Evolutionary conservation across 257 asterid genomes (phyloP).

Genomic region (Penstemon barbatus): DNA sequence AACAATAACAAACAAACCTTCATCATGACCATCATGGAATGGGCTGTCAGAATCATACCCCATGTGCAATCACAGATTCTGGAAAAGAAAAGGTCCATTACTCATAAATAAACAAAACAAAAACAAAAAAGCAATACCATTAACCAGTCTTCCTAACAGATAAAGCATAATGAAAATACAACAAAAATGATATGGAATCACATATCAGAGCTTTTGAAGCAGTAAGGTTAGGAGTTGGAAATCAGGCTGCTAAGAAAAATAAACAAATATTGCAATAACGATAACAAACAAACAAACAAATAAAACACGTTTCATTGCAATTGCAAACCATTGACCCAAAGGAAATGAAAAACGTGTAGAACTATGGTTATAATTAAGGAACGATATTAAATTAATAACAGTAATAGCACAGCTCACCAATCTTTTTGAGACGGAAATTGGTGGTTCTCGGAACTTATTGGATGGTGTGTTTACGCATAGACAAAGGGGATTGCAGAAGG

Average conservation of each 20-base stretch:
- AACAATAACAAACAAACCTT: slow-evolving; percentile 8
- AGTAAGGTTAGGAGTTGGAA: background rate
- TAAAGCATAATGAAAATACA: background rate
- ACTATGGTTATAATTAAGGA: too few relatives aligned
- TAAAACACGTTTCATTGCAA: too few relatives aligned
- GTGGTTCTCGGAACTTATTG: too few relatives aligned
- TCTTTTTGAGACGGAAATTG: too few relatives aligned
- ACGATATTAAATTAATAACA: too few relatives aligned
- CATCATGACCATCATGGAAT: slow-evolving; percentile 1
- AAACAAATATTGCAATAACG: too few relatives aligned
- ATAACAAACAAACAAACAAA: too few relatives aligned
- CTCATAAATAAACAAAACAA: background rate
- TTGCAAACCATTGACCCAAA: too few relatives aligned
- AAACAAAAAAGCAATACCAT: background rate
- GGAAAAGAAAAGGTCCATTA: background rate
- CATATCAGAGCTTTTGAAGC: background rate
- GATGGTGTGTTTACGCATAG: too few relatives aligned
- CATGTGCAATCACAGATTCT: background rate
- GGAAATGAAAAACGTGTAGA: too few relatives aligned
- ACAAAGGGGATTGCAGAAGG: too few relatives aligned
- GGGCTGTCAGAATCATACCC: slow-evolving; percentile 19
- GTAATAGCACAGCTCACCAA: too few relatives aligned
- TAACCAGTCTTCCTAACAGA: background rate
- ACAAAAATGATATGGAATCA: background rate
- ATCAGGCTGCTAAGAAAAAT: background rate